Conservation (phyloP, 306 rosid species). For the Styphnolobium japonicum region DNA sequence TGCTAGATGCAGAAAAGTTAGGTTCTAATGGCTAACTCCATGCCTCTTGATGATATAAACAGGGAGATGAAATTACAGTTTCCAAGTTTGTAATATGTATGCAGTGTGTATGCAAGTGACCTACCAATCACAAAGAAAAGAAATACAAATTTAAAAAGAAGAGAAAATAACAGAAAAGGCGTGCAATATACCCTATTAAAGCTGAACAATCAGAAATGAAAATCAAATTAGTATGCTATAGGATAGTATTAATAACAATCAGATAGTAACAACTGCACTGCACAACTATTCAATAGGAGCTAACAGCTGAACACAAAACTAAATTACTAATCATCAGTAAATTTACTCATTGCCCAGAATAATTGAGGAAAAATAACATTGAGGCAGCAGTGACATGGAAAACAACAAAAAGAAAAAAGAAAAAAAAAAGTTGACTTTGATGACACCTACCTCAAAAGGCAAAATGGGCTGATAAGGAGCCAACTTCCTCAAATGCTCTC, state of each 20-base stretch:
- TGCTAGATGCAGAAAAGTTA: background rate
- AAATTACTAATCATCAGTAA: background rate
- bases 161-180: background rate
- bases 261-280: background rate
- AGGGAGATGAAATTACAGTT: background rate
- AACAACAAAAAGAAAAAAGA: constrained; percentile 5
- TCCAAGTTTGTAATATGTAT: background rate
- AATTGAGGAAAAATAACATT: background rate
- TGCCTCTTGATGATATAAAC: background rate
- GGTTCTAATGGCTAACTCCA: background rate
- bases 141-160: background rate
- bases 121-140: background rate
- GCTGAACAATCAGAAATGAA: no score
- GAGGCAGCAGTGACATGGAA: background rate
- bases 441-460: constrained; percentile 73
- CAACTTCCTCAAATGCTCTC: constrained; percentile 75
- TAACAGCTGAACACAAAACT: background rate
- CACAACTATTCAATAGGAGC: background rate
- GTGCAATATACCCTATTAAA: background rate
- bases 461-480: constrained; percentile 93
- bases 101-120: background rate
- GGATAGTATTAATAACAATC: no score
- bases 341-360: background rate
- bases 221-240: no score
- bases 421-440: background rate